Evolutionary conservation across 1,139 yeast species (phyloP), one percentile per base, ranked within the genome.

Genomic region (Suhomyces panamericanus): DNA sequence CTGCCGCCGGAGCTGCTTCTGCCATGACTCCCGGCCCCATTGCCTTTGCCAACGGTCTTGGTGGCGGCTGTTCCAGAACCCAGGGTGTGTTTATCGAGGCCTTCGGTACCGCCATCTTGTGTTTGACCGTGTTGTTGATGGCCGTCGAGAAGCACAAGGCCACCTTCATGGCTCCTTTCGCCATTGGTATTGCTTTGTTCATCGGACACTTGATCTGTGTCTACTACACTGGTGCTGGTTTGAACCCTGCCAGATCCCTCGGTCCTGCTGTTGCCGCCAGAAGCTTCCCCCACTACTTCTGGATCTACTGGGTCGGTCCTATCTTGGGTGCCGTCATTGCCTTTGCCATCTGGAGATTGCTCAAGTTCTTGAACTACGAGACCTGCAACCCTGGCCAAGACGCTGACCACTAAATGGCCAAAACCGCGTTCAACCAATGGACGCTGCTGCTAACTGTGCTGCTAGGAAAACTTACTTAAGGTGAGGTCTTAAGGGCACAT

Each of bases 221-320:
- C 49, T 87, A 78, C 78, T 86, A 81, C 73, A 86, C 96, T 44
- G 96, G 96, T 64, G 96, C 96, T 36, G 96, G 96, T 62, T 75
- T 87, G 62, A 88, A 88, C 77, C 96, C 96, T 45, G 96, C 96
- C 40, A 83, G 96, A 73, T 73, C 89, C 28, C 80, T 89, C 51
- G 96, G 96, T 60, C 95, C 96, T 44, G 78, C 84, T 63, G 75
- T 87, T 49, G 95, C 91, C 47, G 77, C 78, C 46, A 71, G 68
- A 48, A 72, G 78, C 31, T 89, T 89, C 83, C 95, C 96, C 35
- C 66, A 63, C 59, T 88, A 89, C 70, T 90, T 83, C 75, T 89
- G 96, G 96, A 87, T 89, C 54, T 89, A 89, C 76, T 87, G 95
- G 95, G 79, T 89, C 46, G 96, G 96, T 48, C 96, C 96, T 50